phyloP scores from a whole-genome alignment of 2,329 filamentous ascomycete species.

The Chaetomiaceae sp. region DNA sequence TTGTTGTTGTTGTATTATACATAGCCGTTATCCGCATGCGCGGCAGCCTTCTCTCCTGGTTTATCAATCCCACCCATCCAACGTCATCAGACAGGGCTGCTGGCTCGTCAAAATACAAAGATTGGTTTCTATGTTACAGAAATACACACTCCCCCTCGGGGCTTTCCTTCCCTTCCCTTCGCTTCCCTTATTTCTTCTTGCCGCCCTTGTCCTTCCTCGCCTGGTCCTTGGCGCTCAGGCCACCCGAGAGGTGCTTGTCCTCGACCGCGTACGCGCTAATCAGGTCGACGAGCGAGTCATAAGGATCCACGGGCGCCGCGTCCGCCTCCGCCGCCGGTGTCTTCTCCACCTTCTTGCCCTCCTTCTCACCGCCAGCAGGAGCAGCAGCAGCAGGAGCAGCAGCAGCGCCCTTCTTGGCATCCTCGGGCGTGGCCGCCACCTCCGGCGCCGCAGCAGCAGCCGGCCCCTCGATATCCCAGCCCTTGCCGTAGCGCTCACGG shows the following conservation, averaged over 20 bases:
- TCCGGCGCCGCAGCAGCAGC: conserved; percentile 29
- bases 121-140: conserved; percentile 14
- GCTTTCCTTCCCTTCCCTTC: background rate
- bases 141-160: conserved; percentile 7
- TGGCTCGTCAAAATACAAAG: conserved; percentile 2
- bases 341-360: conserved; percentile 28
- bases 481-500: conserved; percentile 74
- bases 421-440: conserved; percentile 23
- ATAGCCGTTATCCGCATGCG: conserved; percentile 20
- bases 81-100: background rate
- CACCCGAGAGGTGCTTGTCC: conserved; percentile 36
- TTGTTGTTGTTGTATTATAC: conserved; percentile 23
- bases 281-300: conserved; percentile 44
- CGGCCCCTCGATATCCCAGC: conserved; percentile 61
- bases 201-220: conserved; percentile 32
- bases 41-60: background rate
- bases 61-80: background rate
- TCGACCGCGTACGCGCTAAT: conserved; percentile 46
- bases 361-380: conserved; percentile 5
- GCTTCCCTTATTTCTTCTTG: conserved; percentile 33
- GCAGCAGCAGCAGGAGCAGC: conserved; percentile 22
- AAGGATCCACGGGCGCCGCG: conserved; percentile 25
- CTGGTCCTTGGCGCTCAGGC: conserved; percentile 37
- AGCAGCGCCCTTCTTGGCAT: background rate
- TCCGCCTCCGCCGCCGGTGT: conserved; percentile 19